Evolutionary conservation across 768 basidiomycete species (phyloP), one percentile per base, ranked within the genome.

Genomic region (Serpula lacrymans): DNA sequence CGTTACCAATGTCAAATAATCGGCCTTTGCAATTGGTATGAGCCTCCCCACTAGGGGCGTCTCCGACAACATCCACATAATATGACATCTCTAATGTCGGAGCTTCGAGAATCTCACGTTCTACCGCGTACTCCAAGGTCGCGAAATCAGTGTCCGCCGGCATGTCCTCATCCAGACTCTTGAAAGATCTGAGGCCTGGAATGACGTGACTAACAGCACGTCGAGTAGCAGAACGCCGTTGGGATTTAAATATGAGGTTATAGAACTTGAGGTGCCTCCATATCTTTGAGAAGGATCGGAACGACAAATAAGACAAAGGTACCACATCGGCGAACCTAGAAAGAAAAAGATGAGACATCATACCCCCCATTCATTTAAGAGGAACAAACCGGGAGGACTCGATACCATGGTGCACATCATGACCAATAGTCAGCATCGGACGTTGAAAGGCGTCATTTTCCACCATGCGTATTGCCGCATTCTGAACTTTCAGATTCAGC

Each of bases 1-100:
- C 85, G 54, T 96, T 96, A 2, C 89, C 92, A 36, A 93, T 71
- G 47, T 91, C 84, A 53, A 77, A 69, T n/a, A n/a, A n/a, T n/a
- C n/a, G n/a, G n/a, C n/a, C n/a, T n/a, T n/a, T n/a, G n/a, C n/a
- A n/a, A n/a, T n/a, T n/a, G n/a, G n/a, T n/a, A n/a, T n/a, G n/a
- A 5, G 72, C 60, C 42, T 79, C 77, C 39, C 64, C 53, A 34
- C 53, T 39, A 21, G 88, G 84, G 3, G 90, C 87, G 21, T 78
- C 70, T 22, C 93, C 94, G 2, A 84, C 84, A 5, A 80, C 80
- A 60, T 97, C 95, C 7, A 74, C 76, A 50, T 92, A 95, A 63
- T 97, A 98, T 2, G 81, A 77, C 37, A 96, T 55, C 38, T 96
- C 92, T 25, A 98, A 55, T 12, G 71, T 51, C 0, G 82, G 82